Evolutionary conservation across 371 early-diverging fungal genomes (phyloP).

Genomic region (Mucor lusitanicus): DNA sequence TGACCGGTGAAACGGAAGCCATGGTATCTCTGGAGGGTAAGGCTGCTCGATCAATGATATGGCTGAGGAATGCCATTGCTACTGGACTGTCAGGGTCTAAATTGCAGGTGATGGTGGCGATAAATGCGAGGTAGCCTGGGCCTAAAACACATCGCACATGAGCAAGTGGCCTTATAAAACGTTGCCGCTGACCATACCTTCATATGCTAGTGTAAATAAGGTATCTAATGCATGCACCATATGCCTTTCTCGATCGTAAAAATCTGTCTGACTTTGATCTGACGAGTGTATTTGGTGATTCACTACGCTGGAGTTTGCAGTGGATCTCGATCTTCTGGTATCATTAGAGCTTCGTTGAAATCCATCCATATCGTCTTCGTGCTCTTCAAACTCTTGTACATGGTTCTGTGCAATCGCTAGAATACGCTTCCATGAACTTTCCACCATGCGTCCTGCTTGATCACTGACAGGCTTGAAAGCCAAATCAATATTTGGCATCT

Average conservation of each 20-base stretch:
- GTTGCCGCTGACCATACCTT: conserved; percentile 3
- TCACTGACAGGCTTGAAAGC: conserved; percentile 22
- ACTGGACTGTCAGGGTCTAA: conserved; percentile 52
- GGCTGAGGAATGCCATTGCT: conserved; percentile 58
- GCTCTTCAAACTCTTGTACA: conserved; percentile 20
- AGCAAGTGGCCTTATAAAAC: not conserved
- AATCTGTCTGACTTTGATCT: conserved; percentile 11
- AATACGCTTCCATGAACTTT: conserved; percentile 24
- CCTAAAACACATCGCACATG: conserved; percentile 10
- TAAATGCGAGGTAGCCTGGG: conserved; percentile 39
- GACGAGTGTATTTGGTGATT: not conserved
- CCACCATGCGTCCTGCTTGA: conserved; percentile 20
- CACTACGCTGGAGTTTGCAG: not conserved
- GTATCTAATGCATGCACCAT: conserved; percentile 27
- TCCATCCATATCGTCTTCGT: not conserved
- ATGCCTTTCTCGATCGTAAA: conserved; percentile 29
- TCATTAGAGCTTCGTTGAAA: conserved; percentile 3
- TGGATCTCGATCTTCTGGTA: conserved; percentile 6
- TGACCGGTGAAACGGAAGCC: conserved; percentile 29
- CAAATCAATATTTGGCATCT: conserved; percentile 22
- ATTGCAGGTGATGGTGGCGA: conserved; percentile 27
- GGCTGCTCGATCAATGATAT: conserved; percentile 58
- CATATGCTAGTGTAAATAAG: conserved; percentile 21
- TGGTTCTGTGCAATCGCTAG: conserved; percentile 24
- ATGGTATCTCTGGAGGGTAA: conserved; percentile 54